Conservation (phyloP, 768 basidiomycete genomes). For the Kwoniella shandongensis region DNA sequence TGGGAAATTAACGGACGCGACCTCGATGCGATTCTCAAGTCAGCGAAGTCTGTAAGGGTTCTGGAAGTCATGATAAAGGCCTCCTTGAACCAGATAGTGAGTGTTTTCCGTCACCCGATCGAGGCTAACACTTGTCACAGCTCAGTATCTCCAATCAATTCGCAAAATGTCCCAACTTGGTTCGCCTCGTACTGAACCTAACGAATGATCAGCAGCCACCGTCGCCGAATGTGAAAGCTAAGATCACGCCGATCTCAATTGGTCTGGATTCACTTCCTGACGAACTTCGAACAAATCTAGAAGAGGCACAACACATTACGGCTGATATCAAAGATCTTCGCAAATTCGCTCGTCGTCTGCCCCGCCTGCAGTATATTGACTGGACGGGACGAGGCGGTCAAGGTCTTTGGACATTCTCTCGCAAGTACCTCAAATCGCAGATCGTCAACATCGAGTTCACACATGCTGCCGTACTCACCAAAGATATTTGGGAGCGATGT, state of each 20-base stretch:
- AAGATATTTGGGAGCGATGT: slow-evolving; percentile 10
- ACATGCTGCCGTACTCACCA: slow-evolving; percentile 11
- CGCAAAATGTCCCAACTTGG: background rate
- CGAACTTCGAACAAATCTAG: background rate
- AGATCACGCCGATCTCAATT: background rate
- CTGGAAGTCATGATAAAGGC: slow-evolving; percentile 8
- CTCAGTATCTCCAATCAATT: slow-evolving; percentile 3
- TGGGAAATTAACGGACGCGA: slow-evolving; percentile 16
- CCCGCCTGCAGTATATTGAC: slow-evolving; percentile 4
- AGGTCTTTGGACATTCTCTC: slow-evolving; percentile 20
- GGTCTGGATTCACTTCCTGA: background rate
- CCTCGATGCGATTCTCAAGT: slow-evolving; percentile 8
- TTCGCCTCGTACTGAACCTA: background rate
- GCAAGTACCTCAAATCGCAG: background rate
- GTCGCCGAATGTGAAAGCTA: background rate
- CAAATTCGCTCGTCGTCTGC: slow-evolving; percentile 21
- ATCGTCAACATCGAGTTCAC: slow-evolving; percentile 14
- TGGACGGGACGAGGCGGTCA: slow-evolving; percentile 27
- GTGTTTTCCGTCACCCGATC: background rate
- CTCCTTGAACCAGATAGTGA: slow-evolving; percentile 3
- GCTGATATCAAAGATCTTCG: slow-evolving; percentile 23
- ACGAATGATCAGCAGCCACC: background rate
- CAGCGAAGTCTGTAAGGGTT: background rate
- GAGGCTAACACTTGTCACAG: background rate
- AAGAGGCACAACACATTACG: slow-evolving; percentile 7